Base-by-base conservation (phyloP, 2,329 filamentous ascomycete species). In the Verticillium albo-atrum region DNA sequence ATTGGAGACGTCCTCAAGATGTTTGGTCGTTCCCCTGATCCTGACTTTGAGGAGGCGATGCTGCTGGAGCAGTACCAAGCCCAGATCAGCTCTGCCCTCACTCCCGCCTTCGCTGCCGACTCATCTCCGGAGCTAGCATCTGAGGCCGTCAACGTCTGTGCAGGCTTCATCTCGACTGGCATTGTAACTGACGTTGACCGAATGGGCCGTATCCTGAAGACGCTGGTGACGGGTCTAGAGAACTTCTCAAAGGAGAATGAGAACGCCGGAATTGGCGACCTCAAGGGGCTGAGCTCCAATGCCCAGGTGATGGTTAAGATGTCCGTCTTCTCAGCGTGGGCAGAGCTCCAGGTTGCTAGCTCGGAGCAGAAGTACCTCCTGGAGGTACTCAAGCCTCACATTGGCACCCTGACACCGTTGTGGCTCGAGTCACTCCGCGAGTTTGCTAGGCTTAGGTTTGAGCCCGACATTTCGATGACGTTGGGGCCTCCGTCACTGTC, bases 251-350 rank as follows among this genome's bases (percentile, higher is more conserved):
- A 83, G 53, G 91, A 96, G 62, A 81, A 85, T 1, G 90, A 96
- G 67, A 89, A 89, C 51, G 91, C 90, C 1, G 87, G 91, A 25
- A 98, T 99, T 70, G 95, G 95, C 17, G 96, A 99, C 66, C 81
- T 99, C 6, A 92, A 91, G 74, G 92, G 91, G 0, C 84, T 99
- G 20, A 97, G 93, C 70, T 92, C 94, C 2, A 99, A 99, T 71
- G 94, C 95, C 0, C 91, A 96, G 70, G 92, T 97, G 55, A 99
- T 99, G 95, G 92, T 99, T 58, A 97, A 96, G 74, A 95, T 98
- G 85, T 89, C 95, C 0, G 89, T 99, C 2, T 96, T 97, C 73
- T 95, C 94, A 1, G 95, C 94, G 1, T 99, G 95, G 95, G 96
- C 95, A 4, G 92, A 97, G 71, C 82, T 99, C 32, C 95, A 99